Conservation (phyloP, 495 filamentous ascomycete genomes). For the Xylaria scruposa region DNA sequence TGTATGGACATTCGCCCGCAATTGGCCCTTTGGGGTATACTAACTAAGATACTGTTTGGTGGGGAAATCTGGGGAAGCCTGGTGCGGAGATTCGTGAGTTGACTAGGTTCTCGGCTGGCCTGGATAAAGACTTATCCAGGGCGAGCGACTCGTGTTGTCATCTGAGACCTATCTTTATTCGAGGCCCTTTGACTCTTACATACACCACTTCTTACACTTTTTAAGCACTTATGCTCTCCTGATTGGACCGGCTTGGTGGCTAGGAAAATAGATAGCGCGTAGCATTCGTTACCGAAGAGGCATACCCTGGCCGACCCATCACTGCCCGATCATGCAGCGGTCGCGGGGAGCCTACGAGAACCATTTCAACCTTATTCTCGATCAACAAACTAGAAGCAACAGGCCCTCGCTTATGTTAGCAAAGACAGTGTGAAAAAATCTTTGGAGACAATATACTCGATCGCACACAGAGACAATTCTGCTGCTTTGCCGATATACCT, state of each 20-base stretch:
- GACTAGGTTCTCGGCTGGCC: neutral
- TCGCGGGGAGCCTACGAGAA: neutral
- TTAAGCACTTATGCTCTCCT: neutral
- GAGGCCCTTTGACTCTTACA: neutral
- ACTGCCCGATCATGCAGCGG: neutral
- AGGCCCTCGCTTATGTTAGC: neutral
- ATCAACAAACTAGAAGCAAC: neutral
- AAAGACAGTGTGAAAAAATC: neutral
- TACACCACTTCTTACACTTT: neutral
- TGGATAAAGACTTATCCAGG: constrained; percentile 28
- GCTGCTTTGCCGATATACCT: neutral
- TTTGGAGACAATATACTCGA: neutral
- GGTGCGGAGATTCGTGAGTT: constrained; percentile 10
- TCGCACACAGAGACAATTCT: neutral
- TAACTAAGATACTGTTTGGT: constrained; percentile 1
- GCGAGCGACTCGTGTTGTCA: constrained; percentile 1
- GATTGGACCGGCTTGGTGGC: neutral
- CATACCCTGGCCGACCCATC: neutral
- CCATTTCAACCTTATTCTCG: neutral
- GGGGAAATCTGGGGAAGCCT: constrained; percentile 27
- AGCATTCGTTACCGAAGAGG: constrained; percentile 4
- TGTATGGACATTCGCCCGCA: neutral
- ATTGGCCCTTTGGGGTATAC: neutral
- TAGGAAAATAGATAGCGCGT: neutral
- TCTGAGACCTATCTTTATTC: neutral